Evolutionary conservation across 1,284 basidiomycete species (phyloP).

Genomic region (Coriolopsis trogii): DNA sequence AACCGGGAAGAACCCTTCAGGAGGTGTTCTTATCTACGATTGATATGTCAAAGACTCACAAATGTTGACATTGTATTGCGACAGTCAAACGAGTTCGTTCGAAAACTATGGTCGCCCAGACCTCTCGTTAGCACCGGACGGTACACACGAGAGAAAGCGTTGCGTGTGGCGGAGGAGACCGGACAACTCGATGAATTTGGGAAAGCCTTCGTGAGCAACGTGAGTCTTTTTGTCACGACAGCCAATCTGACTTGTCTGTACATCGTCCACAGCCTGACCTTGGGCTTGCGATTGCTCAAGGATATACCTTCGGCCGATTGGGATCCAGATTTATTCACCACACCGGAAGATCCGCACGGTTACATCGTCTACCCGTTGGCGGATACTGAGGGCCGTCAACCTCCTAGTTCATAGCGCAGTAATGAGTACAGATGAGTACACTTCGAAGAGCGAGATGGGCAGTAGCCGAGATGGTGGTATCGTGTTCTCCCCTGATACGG

Average conservation of each 20-base stretch:
- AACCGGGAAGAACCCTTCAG: too few species aligned
- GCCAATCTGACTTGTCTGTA: conserved; percentile 20
- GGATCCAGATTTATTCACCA: conserved; percentile 10
- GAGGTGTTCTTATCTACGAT: conserved; percentile 6
- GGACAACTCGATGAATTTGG: conserved; percentile 48
- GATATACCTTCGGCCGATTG: conserved; percentile 6
- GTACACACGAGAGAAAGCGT: conserved; percentile 29
- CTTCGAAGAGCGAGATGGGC: too few species aligned
- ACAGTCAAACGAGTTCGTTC: conserved; percentile 34
- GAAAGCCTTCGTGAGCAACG: conserved; percentile 49
- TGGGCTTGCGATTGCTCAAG: conserved; percentile 9
- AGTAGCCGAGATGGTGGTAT: too few species aligned
- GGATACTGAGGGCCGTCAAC: too few species aligned
- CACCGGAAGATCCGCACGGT: conserved; percentile 29
- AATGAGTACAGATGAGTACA: too few species aligned
- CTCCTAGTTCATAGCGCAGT: too few species aligned
- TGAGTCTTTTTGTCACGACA: conserved; percentile 15
- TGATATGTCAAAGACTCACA: not conserved
- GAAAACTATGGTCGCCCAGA: conserved; percentile 32
- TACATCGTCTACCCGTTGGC: conserved; percentile 19
- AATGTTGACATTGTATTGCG: not conserved
- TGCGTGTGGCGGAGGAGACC: conserved; percentile 32
- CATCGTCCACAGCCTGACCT: conserved; percentile 33
- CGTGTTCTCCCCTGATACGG: too few species aligned
- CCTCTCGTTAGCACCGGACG: conserved; percentile 41